Conservation (phyloP, 208 protist species). For the Crithidia expoeki region DNA sequence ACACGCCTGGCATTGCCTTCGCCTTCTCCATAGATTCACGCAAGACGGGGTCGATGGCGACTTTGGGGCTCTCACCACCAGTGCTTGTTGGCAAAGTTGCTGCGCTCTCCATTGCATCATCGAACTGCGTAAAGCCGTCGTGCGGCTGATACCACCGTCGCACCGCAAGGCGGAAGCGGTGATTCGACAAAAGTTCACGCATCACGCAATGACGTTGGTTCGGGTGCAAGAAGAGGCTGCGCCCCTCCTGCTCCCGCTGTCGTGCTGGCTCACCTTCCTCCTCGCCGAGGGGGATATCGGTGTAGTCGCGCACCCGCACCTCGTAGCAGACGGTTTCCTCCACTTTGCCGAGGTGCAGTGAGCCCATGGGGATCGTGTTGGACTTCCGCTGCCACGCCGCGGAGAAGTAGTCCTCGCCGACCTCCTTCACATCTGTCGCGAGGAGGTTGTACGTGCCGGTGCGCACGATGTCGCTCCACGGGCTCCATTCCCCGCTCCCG, state of each 20-base stretch:
- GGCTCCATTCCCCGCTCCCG: slow-evolving; percentile 69
- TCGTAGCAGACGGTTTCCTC: slow-evolving; percentile 88
- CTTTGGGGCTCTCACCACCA: not conserved
- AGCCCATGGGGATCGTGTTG: slow-evolving; percentile 61
- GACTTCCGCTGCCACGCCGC: slow-evolving; percentile 73
- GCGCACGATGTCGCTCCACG: slow-evolving; percentile 53
- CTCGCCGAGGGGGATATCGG: slow-evolving; percentile 61
- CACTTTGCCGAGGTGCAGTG: slow-evolving; percentile 54
- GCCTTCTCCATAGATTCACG: slow-evolving; percentile 46
- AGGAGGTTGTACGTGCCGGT: slow-evolving; percentile 82
- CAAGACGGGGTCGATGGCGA: slow-evolving; percentile 33
- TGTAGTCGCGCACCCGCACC: slow-evolving; percentile 72
- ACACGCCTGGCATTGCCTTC: slow-evolving; percentile 68
- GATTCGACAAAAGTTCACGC: slow-evolving; percentile 73
- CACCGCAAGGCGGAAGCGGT: slow-evolving; percentile 81
- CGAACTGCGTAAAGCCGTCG: slow-evolving; percentile 40
- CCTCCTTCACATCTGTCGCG: slow-evolving; percentile 55
- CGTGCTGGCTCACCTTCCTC: slow-evolving; percentile 32
- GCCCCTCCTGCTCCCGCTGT: slow-evolving; percentile 22
- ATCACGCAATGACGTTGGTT: slow-evolving; percentile 62
- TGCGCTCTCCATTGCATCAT: not conserved
- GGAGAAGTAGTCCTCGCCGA: slow-evolving; percentile 87
- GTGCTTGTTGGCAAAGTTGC: not conserved
- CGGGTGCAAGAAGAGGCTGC: slow-evolving; percentile 46
- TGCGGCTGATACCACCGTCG: slow-evolving; percentile 87